Evolutionary conservation across 164 flowering plant genomes (phyloP), one percentile per base, ranked within the genome.

Genomic region (Sextonia rubra): DNA sequence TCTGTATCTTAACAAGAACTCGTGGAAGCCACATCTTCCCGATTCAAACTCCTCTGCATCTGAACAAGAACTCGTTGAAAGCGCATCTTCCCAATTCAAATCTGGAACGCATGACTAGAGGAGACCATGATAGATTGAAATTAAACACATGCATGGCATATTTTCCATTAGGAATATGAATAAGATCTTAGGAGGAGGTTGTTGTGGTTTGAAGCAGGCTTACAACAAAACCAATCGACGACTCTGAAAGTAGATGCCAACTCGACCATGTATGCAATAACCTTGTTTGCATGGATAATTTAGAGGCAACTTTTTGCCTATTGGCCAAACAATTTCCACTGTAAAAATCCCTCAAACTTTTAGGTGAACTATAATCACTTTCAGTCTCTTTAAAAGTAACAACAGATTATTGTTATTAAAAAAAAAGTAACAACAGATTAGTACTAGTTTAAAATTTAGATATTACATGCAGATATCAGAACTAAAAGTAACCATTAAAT

Each of bases 1-100:
- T 93, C 92, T 55, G 83, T 90, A 80, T 85, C 92, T n/a, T 87
- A 86, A 2, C 80, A 70, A 30, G 89, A 85, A 75, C 80, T 73
- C 3, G 80, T 73, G 27, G 87, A 85, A 30, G 78, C 70, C 71
- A 76, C 88, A 82, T 87, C 90, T 67, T 85, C 91, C 85, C 79
- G 78, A 56, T 75, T n/a, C n/a, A n/a, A n/a, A n/a, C n/a, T n/a
- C n/a, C n/a, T n/a, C n/a, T n/a, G n/a, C n/a, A n/a, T n/a, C n/a
- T n/a, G n/a, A n/a, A n/a, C n/a, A n/a, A n/a, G n/a, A n/a, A n/a
- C n/a, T n/a, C n/a, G n/a, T n/a, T n/a, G n/a, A n/a, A n/a, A n/a
- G n/a, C n/a, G n/a, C n/a, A n/a, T n/a, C n/a, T n/a, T n/a, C n/a
- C n/a, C n/a, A n/a, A n/a, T n/a, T 74, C n/a, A 74, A 23, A 69